These are phyloP conservation scores for Gracilariopsis chorda DNA, from an alignment of 23 red algal genomes.

Conservation along the genomic window DNA sequence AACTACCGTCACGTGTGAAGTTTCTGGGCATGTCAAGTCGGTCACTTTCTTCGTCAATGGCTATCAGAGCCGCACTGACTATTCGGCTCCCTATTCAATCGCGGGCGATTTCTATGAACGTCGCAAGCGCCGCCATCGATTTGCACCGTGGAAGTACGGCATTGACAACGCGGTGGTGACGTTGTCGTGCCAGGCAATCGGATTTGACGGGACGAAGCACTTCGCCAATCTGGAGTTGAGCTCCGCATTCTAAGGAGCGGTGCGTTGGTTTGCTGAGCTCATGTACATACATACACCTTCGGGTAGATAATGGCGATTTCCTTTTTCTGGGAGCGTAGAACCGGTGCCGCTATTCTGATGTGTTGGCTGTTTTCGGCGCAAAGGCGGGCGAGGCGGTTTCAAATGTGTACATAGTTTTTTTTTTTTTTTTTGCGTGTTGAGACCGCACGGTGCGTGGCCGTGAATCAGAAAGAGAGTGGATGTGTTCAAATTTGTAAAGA, in stretches of 20 bases:
- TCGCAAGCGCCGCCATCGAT: not conserved
- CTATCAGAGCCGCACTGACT: not conserved
- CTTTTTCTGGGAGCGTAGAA: too few species aligned
- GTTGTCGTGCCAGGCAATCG: conserved; percentile 13
- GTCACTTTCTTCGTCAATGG: conserved; percentile 38
- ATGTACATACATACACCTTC: too few species aligned
- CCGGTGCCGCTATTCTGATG: too few species aligned
- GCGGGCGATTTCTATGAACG: conserved; percentile 25
- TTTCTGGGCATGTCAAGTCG: conserved; percentile 1
- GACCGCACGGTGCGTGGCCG: too few species aligned
- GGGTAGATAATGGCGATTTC: too few species aligned
- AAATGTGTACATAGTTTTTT: too few species aligned
- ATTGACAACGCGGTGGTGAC: conserved; percentile 22
- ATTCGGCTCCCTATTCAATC: conserved; percentile 23
- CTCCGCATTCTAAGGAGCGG: not conserved
- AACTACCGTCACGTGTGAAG: conserved; percentile 44
- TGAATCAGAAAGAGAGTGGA: too few species aligned
- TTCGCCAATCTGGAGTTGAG: conserved; percentile 32
- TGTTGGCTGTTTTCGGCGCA: too few species aligned
- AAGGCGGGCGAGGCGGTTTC: too few species aligned
- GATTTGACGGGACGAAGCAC: conserved; percentile 34
- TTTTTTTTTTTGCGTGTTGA: too few species aligned
- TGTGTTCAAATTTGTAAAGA: too few species aligned
- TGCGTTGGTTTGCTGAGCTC: too few species aligned
- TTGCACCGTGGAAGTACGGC: conserved; percentile 26